These are phyloP conservation scores for Thalassia testudinum DNA, from an alignment of 116 monocot species.

Conservation along the genomic window DNA sequence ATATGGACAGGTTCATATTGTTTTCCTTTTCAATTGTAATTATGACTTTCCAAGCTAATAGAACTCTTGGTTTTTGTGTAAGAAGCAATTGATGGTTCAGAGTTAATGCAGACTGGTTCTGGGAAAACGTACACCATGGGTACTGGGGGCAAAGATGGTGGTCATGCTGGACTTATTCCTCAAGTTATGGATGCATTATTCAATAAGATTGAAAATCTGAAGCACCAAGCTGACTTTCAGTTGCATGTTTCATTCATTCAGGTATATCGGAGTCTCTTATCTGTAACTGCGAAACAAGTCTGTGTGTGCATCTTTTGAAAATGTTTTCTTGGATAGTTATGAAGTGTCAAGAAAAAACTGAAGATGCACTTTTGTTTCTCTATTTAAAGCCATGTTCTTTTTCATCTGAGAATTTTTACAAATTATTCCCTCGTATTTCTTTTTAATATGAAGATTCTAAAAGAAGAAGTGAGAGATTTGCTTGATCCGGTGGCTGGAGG, in stretches of 20 bases:
- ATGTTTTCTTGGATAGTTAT: too few species aligned
- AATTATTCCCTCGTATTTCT: background rate
- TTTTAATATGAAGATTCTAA: slow-evolving; percentile 64
- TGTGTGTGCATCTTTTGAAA: too few species aligned
- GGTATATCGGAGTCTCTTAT: too few species aligned
- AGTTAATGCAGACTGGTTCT: slow-evolving; percentile 74
- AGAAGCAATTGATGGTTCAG: background rate
- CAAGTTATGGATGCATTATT: slow-evolving; percentile 79
- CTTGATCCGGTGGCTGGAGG: slow-evolving; percentile 53
- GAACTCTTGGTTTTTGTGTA: too few species aligned
- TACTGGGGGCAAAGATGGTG: slow-evolving; percentile 59
- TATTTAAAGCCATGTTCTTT: too few species aligned
- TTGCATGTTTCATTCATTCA: slow-evolving; percentile 95
- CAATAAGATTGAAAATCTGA: slow-evolving; percentile 64
- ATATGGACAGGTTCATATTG: slow-evolving; percentile 77
- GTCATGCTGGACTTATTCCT: slow-evolving; percentile 64
- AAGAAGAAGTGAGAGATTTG: slow-evolving; percentile 98
- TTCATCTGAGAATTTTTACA: too few species aligned
- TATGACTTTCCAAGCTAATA: too few species aligned
- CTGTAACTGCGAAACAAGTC: too few species aligned
- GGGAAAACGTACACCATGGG: slow-evolving; percentile 99
- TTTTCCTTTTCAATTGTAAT: too few species aligned
- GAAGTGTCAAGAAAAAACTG: too few species aligned
- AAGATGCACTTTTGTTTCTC: too few species aligned
- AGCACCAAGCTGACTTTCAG: slow-evolving; percentile 79